A percentile compares a stretch with the other conserved stretches of the same genome.
Evolutionary conservation across 2,329 filamentous ascomycete genomes (phyloP).

Genomic region (Botrytis aclada): DNA sequence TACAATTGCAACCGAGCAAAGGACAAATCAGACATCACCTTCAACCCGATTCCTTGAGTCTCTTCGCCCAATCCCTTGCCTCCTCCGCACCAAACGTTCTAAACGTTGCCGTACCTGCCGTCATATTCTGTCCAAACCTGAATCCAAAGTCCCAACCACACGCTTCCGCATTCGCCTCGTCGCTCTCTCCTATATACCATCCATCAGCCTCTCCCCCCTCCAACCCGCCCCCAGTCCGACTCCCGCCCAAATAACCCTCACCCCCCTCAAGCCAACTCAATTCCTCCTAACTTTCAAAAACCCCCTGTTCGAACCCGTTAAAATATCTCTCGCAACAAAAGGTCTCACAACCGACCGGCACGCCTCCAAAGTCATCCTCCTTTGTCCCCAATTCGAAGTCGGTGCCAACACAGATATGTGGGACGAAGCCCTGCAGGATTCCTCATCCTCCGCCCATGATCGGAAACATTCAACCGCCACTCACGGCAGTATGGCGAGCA

Average conservation of each 20-base stretch:
- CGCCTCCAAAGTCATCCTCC: slow-evolving; percentile 77
- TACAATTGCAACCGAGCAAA: slow-evolving; percentile 55
- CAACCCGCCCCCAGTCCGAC: slow-evolving; percentile 34
- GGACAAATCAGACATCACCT: slow-evolving; percentile 48
- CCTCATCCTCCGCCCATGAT: neutral
- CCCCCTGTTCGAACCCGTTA: slow-evolving; percentile 87
- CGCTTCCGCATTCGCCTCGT: slow-evolving; percentile 91
- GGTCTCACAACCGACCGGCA: slow-evolving; percentile 74
- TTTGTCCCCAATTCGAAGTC: slow-evolving; percentile 92
- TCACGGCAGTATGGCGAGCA: slow-evolving; percentile 10
- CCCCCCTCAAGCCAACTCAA: slow-evolving; percentile 57
- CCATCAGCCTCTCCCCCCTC: slow-evolving; percentile 68
- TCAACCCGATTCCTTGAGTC: slow-evolving; percentile 64
- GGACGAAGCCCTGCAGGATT: slow-evolving; percentile 67
- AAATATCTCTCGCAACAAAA: slow-evolving; percentile 83
- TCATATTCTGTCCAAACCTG: slow-evolving; percentile 92
- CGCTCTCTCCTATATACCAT: slow-evolving; percentile 83
- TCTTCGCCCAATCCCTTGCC: slow-evolving; percentile 75
- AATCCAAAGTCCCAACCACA: slow-evolving; percentile 82
- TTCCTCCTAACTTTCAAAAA: slow-evolving; percentile 90
- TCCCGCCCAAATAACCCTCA: slow-evolving; percentile 19
- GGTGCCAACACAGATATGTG: slow-evolving; percentile 91
- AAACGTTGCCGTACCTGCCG: slow-evolving; percentile 91
- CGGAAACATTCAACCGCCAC: slow-evolving; percentile 7
- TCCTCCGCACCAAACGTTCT: slow-evolving; percentile 86